Percentiles rank a stretch among this genome's conserved stretches.
These are phyloP conservation scores for Entomophthora muscae DNA, from an alignment of 371 early-diverging fungal species.

Conservation along the genomic window DNA sequence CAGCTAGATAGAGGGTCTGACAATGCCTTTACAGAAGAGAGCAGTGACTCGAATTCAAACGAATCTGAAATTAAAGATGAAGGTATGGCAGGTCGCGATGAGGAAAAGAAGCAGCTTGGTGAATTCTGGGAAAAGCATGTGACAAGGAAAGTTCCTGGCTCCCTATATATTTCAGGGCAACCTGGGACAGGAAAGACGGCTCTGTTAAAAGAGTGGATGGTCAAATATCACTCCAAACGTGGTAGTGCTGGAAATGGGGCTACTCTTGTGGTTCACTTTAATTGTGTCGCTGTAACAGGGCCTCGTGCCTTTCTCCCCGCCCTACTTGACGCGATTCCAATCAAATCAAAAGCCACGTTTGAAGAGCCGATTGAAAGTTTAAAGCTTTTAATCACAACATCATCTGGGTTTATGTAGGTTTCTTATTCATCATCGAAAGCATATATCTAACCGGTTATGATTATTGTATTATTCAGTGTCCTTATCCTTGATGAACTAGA, in stretches of 20 bases:
- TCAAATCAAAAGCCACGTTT: neutral
- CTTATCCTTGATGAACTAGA: slow-evolving; percentile 88
- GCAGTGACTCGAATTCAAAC: neutral
- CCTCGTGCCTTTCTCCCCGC: neutral
- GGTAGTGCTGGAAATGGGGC: neutral
- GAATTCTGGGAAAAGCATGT: slow-evolving; percentile 18
- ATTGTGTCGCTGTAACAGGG: neutral
- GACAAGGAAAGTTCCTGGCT: slow-evolving; percentile 5
- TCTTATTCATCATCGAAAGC: neutral
- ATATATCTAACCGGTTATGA: neutral
- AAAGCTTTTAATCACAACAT: neutral
- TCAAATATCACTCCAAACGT: neutral
- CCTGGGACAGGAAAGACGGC: slow-evolving; percentile 96
- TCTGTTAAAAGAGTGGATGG: slow-evolving; percentile 27
- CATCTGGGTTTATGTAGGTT: neutral
- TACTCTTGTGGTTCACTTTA: neutral
- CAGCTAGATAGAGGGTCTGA: neutral
- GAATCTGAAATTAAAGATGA: neutral
- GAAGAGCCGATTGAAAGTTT: neutral
- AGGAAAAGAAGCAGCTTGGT: neutral
- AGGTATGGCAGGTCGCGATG: neutral
- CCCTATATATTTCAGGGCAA: slow-evolving; percentile 75
- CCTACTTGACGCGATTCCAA: neutral
- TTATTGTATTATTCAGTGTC: slow-evolving; percentile 24
- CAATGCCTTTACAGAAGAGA: neutral